phyloP scores from a whole-genome alignment of 2,329 filamentous ascomycete genomes.

The Ascocoryne sarcoides region DNA sequence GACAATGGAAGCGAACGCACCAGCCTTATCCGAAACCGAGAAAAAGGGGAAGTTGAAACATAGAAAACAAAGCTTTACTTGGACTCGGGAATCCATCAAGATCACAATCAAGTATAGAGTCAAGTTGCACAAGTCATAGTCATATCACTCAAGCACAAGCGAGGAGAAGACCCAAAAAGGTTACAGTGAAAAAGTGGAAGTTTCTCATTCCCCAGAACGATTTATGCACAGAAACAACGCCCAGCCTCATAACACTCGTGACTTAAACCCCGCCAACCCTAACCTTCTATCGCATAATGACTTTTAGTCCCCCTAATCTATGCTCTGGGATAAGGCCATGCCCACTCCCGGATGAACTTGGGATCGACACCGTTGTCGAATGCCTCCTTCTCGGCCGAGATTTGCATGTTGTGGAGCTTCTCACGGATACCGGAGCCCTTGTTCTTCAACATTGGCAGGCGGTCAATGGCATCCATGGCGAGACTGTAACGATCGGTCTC shows the following conservation, averaged over 20 bases:
- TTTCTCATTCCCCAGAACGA: not conserved
- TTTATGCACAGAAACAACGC: not conserved
- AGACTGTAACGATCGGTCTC: constrained; percentile 69
- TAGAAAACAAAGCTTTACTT: too few relatives aligned
- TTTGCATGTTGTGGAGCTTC: constrained; percentile 54
- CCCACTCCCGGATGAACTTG: constrained; percentile 21
- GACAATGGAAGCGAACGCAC: too few relatives aligned
- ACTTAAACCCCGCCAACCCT: not conserved
- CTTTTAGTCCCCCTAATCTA: not conserved
- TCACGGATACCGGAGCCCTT: constrained; percentile 54
- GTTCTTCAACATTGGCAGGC: constrained; percentile 54
- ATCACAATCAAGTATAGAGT: too few relatives aligned
- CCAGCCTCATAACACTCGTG: not conserved
- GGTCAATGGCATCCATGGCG: constrained; percentile 68
- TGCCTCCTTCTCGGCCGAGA: constrained; percentile 53
- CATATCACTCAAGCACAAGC: too few relatives aligned
- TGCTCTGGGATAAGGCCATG: constrained; percentile 22
- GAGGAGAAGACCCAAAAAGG: not conserved
- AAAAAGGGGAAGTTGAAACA: too few relatives aligned
- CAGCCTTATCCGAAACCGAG: too few relatives aligned
- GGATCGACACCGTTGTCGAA: constrained; percentile 66
- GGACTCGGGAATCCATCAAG: too few relatives aligned
- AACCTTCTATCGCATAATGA: not conserved
- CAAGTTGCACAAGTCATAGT: too few relatives aligned
- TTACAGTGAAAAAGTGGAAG: not conserved